These are phyloP conservation scores for Talaromyces sp. DNA, from an alignment of 2,329 filamentous ascomycete species.

Conservation along the genomic window DNA sequence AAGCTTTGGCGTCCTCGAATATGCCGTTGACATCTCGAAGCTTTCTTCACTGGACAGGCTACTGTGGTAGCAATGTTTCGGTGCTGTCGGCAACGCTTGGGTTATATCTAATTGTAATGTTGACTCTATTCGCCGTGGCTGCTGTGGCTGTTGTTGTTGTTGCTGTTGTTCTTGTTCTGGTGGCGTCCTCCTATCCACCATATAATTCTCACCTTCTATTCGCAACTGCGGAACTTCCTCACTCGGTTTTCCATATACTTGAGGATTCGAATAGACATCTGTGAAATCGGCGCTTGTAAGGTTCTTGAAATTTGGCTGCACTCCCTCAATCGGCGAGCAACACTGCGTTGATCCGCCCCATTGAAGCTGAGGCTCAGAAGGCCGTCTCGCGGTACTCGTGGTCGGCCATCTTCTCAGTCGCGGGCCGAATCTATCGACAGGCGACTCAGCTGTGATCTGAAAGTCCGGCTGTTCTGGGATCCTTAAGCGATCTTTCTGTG, in stretches of 20 bases:
- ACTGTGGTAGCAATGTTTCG: background rate
- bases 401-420: background rate
- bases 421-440: conserved; percentile 5
- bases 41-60: conserved; percentile 1
- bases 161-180: background rate
- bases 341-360: background rate
- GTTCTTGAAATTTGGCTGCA: background rate
- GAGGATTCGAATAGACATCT: background rate
- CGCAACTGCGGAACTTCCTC: background rate
- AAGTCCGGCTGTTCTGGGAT: background rate
- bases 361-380: background rate
- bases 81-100: background rate
- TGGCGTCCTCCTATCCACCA: background rate
- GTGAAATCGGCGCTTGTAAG: background rate
- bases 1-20: background rate
- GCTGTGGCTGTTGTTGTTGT: background rate
- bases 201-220: background rate
- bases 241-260: background rate
- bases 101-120: background rate
- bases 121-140: background rate
- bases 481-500: background rate
- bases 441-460: background rate
- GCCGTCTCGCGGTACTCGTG: background rate
- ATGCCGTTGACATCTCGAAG: background rate
- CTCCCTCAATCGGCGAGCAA: conserved; percentile 1